Percentiles rank a stretch among this genome's conserved stretches.
Conservation (phyloP, 208 protist genomes). For the Trypanosoma vivax region DNA sequence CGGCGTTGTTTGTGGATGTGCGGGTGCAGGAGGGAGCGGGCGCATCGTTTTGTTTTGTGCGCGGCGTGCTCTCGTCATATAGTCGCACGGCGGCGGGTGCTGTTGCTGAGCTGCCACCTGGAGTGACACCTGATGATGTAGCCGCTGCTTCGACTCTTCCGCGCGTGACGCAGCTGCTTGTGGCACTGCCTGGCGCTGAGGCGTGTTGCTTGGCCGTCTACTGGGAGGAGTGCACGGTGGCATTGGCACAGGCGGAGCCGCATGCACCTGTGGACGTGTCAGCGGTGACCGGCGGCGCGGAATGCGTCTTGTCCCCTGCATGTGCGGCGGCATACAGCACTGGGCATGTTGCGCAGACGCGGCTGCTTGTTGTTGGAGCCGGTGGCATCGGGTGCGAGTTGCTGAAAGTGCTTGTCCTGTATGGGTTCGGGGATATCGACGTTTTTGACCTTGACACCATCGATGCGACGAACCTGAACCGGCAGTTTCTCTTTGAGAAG, state of each 20-base stretch:
- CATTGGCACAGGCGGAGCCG: neutral
- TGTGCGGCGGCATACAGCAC: neutral
- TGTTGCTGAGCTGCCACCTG: neutral
- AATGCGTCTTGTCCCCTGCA: neutral
- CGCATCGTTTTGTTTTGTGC: slow-evolving; percentile 26
- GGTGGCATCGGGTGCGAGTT: slow-evolving; percentile 99
- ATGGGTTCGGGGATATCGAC: slow-evolving; percentile 92
- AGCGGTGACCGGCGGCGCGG: neutral
- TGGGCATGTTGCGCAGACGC: slow-evolving; percentile 16
- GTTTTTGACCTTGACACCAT: slow-evolving; percentile 98
- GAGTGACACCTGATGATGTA: neutral
- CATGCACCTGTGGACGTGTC: neutral
- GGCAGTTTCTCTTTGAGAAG: slow-evolving; percentile 98
- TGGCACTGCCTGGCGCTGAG: neutral
- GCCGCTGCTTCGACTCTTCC: neutral
- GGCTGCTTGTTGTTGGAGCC: slow-evolving; percentile 96
- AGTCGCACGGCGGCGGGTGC: neutral
- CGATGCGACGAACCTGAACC: slow-evolving; percentile 98
- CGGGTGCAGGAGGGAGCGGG: slow-evolving; percentile 9
- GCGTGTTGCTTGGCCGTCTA: slow-evolving; percentile 2
- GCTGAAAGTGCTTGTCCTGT: slow-evolving; percentile 96
- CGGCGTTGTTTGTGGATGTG: slow-evolving; percentile 6
- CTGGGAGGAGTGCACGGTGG: slow-evolving; percentile 15
- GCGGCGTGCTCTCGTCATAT: slow-evolving; percentile 8
- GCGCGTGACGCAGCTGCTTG: slow-evolving; percentile 4